phyloP scores from a whole-genome alignment of 2,329 filamentous ascomycete genomes.

The Podosphaera xanthii region DNA sequence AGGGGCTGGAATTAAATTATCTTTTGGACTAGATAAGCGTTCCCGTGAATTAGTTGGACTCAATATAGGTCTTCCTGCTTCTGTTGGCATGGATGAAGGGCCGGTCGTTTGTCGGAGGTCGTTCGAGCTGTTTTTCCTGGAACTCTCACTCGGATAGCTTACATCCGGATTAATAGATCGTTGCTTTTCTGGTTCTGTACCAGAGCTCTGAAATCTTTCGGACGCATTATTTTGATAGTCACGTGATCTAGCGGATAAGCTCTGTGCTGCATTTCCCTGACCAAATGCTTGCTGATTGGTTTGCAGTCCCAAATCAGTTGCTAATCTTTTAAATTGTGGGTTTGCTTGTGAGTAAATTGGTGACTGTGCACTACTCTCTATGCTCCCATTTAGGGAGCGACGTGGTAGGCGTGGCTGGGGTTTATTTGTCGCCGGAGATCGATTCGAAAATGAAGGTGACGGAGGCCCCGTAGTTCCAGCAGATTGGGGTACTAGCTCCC shows the following conservation, averaged over 20 bases:
- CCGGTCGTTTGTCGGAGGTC: constrained; percentile 14
- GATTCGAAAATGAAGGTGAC: constrained; percentile 3
- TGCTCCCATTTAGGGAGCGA: constrained; percentile 12
- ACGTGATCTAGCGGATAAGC: constrained; percentile 14
- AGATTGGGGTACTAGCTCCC: constrained; percentile 10
- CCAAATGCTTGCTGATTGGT: constrained; percentile 16
- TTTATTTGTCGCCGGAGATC: constrained; percentile 10
- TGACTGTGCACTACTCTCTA: constrained; percentile 7
- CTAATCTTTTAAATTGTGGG: constrained; percentile 5
- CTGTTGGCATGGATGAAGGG: constrained; percentile 13
- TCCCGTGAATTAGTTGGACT: constrained; percentile 14
- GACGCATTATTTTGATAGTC: constrained; percentile 12
- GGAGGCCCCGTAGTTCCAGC: constrained; percentile 14
- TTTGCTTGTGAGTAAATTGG: neutral
- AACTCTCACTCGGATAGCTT: constrained; percentile 7
- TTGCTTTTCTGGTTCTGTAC: constrained; percentile 13
- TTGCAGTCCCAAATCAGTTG: constrained; percentile 6
- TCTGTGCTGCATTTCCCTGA: constrained; percentile 12
- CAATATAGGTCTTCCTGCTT: constrained; percentile 16
- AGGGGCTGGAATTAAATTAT: constrained; percentile 18
- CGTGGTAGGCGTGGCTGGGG: constrained; percentile 11
- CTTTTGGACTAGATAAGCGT: constrained; percentile 10
- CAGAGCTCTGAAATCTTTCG: constrained; percentile 15
- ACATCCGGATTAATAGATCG: constrained; percentile 13
- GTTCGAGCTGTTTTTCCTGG: constrained; percentile 7